Percentiles rank a stretch among this genome's conserved stretches.
phyloP scores from a whole-genome alignment of 257 asterid species.

The Plantago elongata region DNA sequence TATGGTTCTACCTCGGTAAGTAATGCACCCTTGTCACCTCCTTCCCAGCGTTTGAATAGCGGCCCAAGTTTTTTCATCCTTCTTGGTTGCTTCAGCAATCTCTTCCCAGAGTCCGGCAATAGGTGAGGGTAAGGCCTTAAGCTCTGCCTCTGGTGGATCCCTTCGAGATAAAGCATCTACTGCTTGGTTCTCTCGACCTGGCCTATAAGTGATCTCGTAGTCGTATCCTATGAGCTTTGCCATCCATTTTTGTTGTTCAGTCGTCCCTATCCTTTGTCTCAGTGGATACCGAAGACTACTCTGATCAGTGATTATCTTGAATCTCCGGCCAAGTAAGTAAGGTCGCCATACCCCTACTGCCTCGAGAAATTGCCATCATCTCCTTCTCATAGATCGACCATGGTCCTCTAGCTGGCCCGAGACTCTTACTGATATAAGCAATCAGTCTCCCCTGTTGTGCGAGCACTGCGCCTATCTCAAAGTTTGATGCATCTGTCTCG shows the following conservation, averaged over 20 bases:
- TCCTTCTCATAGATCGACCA: conserved; percentile 5
- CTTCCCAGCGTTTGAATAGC: too few relatives aligned
- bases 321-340: background rate
- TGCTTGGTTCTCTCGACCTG: background rate
- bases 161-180: background rate
- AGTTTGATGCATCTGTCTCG: conserved; percentile 2
- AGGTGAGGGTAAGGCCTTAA: background rate
- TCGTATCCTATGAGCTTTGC: background rate
- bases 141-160: background rate
- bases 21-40: too few relatives aligned
- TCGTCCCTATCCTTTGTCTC: background rate
- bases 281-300: background rate
- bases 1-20: too few relatives aligned
- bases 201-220: background rate
- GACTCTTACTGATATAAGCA: background rate
- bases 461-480: background rate
- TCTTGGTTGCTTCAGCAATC: background rate
- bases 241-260: background rate
- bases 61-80: too few relatives aligned
- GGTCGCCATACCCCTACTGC: background rate
- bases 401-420: fast-evolving
- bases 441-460: background rate
- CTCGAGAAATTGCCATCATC: background rate
- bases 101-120: background rate
- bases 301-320: background rate